Evolutionary conservation across 495 filamentous ascomycete species (phyloP).

Genomic region (Darksidea phi): DNA sequence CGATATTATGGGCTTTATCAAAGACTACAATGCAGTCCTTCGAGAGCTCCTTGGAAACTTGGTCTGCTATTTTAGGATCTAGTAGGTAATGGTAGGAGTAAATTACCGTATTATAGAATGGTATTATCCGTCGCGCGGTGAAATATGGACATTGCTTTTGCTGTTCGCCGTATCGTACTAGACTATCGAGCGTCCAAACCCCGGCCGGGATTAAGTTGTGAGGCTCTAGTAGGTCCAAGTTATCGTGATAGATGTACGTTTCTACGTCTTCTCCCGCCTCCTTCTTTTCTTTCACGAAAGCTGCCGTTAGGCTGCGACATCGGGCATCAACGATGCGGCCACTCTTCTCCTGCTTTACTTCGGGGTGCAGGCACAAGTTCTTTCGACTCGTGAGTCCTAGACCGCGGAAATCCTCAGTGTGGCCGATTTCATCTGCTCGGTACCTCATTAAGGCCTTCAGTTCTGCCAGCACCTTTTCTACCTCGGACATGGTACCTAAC

Average conservation of each 20-base stretch:
- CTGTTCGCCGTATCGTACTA: constrained; percentile 84
- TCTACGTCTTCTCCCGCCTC: constrained; percentile 91
- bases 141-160: constrained; percentile 98
- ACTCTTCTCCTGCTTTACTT: constrained; percentile 92
- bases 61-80: constrained; percentile 96
- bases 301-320: constrained; percentile 91
- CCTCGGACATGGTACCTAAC: constrained; percentile 93
- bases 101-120: constrained; percentile 97
- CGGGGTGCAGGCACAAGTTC: constrained; percentile 94
- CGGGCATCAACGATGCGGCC: constrained; percentile 89
- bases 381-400: constrained; percentile 93
- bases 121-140: constrained; percentile 95
- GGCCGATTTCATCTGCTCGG: constrained; percentile 77
- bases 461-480: constrained; percentile 94
- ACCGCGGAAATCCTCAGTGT: constrained; percentile 87
- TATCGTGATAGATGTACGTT: constrained; percentile 93
- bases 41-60: constrained; percentile 92
- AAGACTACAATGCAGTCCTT: constrained; percentile 99
- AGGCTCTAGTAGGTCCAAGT: constrained; percentile 89
- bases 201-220: constrained; percentile 90
- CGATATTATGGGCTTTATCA: constrained; percentile 98
- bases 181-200: constrained; percentile 88
- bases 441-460: constrained; percentile 93
- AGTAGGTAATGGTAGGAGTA: constrained; percentile 99
- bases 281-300: constrained; percentile 98